Percentiles rank a stretch among this genome's conserved stretches.
These are phyloP conservation scores for Rhodotorula graminis DNA, from an alignment of 768 basidiomycete genomes.

Conservation along the genomic window DNA sequence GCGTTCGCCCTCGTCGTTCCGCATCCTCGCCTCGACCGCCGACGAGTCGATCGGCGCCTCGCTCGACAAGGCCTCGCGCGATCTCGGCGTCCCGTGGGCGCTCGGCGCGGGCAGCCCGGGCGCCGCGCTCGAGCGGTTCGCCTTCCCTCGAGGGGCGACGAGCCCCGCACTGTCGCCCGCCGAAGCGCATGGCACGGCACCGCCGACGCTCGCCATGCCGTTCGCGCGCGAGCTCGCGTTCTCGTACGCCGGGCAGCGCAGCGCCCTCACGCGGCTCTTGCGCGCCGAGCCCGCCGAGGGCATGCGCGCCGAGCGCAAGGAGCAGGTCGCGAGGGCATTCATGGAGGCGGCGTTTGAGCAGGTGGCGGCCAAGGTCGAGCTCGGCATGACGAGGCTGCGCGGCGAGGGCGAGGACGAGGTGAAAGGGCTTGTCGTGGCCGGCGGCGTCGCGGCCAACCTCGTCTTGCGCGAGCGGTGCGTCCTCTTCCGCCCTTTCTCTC, in stretches of 20 bases:
- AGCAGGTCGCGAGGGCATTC: slow-evolving; percentile 61
- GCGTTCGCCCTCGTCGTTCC: slow-evolving; percentile 37
- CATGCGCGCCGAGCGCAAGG: slow-evolving; percentile 42
- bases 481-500: too few species aligned
- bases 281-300: slow-evolving; percentile 36
- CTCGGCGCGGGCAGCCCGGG: slow-evolving; percentile 54
- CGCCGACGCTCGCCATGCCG: slow-evolving; percentile 49
- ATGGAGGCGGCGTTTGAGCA: slow-evolving; percentile 68
- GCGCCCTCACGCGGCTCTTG: slow-evolving; percentile 62
- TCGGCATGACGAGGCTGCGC: slow-evolving; percentile 55
- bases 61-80: slow-evolving; percentile 51
- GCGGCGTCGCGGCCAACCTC: slow-evolving; percentile 85
- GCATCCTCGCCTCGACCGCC: slow-evolving; percentile 37
- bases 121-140: slow-evolving; percentile 72
- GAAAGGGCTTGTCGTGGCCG: slow-evolving; percentile 69
- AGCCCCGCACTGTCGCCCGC: neutral
- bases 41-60: slow-evolving; percentile 41
- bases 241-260: slow-evolving; percentile 74
- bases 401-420: slow-evolving; percentile 40
- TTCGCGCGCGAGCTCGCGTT: slow-evolving; percentile 61
- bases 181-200: slow-evolving; percentile 14
- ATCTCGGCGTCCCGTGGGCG: slow-evolving; percentile 62
- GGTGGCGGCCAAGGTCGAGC: slow-evolving; percentile 65
- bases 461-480: slow-evolving; percentile 63
- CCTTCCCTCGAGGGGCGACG: neutral